phyloP scores from a whole-genome alignment of 1,284 basidiomycete genomes.

The Cutaneotrichosporon sp. region DNA sequence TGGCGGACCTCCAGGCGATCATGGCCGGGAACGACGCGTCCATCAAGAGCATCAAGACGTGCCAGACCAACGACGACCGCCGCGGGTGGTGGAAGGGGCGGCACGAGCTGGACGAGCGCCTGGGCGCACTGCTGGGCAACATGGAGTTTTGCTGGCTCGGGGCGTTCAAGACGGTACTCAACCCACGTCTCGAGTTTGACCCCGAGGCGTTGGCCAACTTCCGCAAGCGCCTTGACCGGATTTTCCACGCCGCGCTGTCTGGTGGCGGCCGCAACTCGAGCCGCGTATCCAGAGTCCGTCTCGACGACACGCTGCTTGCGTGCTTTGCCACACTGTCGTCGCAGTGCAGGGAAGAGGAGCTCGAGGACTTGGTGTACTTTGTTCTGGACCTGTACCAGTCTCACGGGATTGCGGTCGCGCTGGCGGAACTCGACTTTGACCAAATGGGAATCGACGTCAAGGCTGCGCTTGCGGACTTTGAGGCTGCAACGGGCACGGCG shows the following conservation, averaged over 20 bases:
- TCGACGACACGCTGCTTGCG: constrained; percentile 68
- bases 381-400: constrained; percentile 90
- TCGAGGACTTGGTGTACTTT: constrained; percentile 93
- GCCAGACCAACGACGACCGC: constrained; percentile 15
- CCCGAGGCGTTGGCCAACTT: constrained; percentile 56
- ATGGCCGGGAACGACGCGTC: constrained; percentile 59
- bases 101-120: constrained; percentile 65
- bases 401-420: constrained; percentile 79
- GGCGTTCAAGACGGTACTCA: constrained; percentile 87
- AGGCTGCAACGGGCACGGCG: constrained; percentile 33
- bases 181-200: constrained; percentile 53
- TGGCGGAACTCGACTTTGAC: constrained; percentile 88
- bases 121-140: constrained; percentile 70
- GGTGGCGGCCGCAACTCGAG: constrained; percentile 53
- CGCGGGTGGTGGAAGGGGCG: constrained; percentile 77
- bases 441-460: constrained; percentile 52
- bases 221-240: constrained; percentile 61
- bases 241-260: constrained; percentile 63
- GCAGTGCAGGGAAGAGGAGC: constrained; percentile 80
- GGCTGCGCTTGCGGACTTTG: constrained; percentile 63
- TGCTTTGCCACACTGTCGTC: constrained; percentile 79
- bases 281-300: constrained; percentile 50
- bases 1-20: constrained; percentile 70
- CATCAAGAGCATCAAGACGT: constrained; percentile 47
- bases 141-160: constrained; percentile 97